Evolutionary conservation across 148 eudicot genomes (phyloP).

Genomic region (Fagopyrum esculentum): DNA sequence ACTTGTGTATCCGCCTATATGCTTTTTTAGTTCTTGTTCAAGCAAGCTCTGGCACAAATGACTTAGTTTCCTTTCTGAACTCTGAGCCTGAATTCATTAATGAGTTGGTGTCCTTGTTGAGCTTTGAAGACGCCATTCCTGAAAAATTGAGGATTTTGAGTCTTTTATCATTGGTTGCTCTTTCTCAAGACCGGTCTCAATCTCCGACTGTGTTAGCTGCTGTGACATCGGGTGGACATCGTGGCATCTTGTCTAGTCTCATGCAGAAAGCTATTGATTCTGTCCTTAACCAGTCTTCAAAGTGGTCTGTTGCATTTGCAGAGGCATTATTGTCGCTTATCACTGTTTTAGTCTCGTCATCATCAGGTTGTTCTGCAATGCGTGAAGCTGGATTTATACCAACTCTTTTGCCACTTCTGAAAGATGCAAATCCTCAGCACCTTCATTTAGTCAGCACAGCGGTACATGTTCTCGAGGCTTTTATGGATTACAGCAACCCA

Average conservation of each 20-base stretch:
- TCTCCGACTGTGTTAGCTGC: slow-evolving; percentile 83
- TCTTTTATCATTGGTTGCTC: slow-evolving; percentile 80
- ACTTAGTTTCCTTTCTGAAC: slow-evolving; percentile 73
- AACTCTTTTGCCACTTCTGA: slow-evolving; percentile 88
- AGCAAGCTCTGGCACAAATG: slow-evolving; percentile 73
- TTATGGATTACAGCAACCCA: slow-evolving; percentile 99
- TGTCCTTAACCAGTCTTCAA: slow-evolving; percentile 56
- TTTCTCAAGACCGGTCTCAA: slow-evolving; percentile 87
- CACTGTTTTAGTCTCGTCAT: slow-evolving; percentile 82
- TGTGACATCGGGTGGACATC: slow-evolving; percentile 98
- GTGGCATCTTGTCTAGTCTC: slow-evolving; percentile 93
- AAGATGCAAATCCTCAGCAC: slow-evolving; percentile 89
- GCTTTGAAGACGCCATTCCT: slow-evolving; percentile 76
- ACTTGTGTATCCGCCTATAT: slow-evolving; percentile 81
- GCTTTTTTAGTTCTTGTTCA: slow-evolving; percentile 90
- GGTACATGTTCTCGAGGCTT: slow-evolving; percentile 95
- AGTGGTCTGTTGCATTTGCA: slow-evolving; percentile 81
- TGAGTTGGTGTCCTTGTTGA: slow-evolving; percentile 80
- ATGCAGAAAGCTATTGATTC: slow-evolving; percentile 96
- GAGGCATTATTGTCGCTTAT: slow-evolving; percentile 90
- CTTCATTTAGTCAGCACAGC: slow-evolving; percentile 90
- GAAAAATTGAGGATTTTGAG: slow-evolving; percentile 77
- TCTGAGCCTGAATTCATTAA: slow-evolving; percentile 92
- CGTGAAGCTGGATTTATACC: slow-evolving; percentile 99
- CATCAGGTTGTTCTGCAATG: slow-evolving; percentile 96